Evolutionary conservation across 768 basidiomycete species (phyloP), one percentile per base, ranked within the genome.

Genomic region (Boletus rufocinnamomeus): DNA sequence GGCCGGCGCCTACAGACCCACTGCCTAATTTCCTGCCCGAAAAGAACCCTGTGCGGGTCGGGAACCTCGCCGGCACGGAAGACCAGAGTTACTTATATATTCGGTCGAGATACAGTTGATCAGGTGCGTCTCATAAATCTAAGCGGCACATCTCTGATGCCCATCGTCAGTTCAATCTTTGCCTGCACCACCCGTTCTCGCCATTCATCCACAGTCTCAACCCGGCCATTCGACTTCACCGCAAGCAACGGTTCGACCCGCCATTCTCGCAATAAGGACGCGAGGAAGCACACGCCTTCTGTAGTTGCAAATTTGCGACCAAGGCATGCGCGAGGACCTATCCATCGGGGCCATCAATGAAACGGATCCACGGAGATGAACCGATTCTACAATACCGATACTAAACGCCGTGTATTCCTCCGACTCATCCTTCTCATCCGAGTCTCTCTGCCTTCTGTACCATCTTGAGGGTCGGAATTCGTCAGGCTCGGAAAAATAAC

Each of bases 311-410:
- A 19, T 40, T 40, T 8, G 17, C 3, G 38, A 19, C 38, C 38
- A 19, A 19, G 38, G 38, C 19, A 38, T 6, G 37, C 37, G 7
- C 83, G 77, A 32, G 82, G 82, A 48, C 81, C 81, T 78, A 59
- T 27, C 59, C 16, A 46, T 57, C 47, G 10, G 13, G 23, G 23
- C 13, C n/a, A 37, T 57, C 6, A 48, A 48, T 32, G 17, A 41
- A 30, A 38, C 10, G 4, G 16, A 45, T 19, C 16, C 7, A 41
- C 14, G 17, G 11, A 28, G 23, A 50, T 40, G 19, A 56, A 19
- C 7, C 6, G 23, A 37, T 4, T 37, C 35, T 35, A 30, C 6
- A 56, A 41, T 47, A 71, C 69, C 68, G 25, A 66, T 47, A 32
- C 67, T 66, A 38, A 69, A 71, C 10, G 64, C 64, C 0, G 68